Conservation (phyloP, 345 rosid species). For the Melaleuca quinquenervia region DNA sequence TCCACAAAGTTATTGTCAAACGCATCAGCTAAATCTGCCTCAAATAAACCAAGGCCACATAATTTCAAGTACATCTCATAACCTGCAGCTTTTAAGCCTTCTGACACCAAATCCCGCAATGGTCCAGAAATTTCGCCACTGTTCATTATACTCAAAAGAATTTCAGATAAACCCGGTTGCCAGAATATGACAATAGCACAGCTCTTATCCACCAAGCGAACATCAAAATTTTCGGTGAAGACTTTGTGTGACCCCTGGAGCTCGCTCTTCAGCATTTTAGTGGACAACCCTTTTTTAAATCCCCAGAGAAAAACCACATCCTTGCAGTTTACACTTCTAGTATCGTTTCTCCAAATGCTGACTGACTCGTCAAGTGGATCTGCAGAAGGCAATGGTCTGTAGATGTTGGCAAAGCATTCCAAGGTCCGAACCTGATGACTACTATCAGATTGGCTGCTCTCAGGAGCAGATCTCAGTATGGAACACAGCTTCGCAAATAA, state of each 20-base stretch:
- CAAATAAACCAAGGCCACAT: slow-evolving; percentile 65
- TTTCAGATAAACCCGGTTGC: slow-evolving; percentile 30
- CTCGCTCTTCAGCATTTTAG: slow-evolving; percentile 44
- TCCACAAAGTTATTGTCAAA: slow-evolving; percentile 40
- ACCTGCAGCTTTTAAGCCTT: slow-evolving; percentile 54
- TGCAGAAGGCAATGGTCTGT: slow-evolving; percentile 11
- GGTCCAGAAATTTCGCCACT: slow-evolving; percentile 26
- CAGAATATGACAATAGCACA: slow-evolving; percentile 73
- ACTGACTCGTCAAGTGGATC: slow-evolving; percentile 31
- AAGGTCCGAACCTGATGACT: slow-evolving; percentile 15
- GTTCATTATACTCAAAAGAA: slow-evolving; percentile 34
- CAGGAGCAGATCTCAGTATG: slow-evolving; percentile 33
- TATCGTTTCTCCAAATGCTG: slow-evolving; percentile 47
- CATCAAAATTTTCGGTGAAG: slow-evolving; percentile 38
- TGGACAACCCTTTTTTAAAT: slow-evolving; percentile 27
- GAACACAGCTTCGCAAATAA: slow-evolving; percentile 60
- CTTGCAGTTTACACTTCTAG: slow-evolving; percentile 40
- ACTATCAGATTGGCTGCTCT: slow-evolving; percentile 9
- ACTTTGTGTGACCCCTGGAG: slow-evolving; percentile 47
- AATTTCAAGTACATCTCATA: slow-evolving; percentile 48
- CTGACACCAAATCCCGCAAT: slow-evolving; percentile 52
- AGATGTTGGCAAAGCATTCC: slow-evolving; percentile 19
- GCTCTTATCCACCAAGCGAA: slow-evolving; percentile 48
- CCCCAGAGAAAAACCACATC: slow-evolving; percentile 85
- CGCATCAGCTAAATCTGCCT: slow-evolving; percentile 45